Base-by-base conservation (phyloP, 306 rosid species). In the Hippophae rhamnoides region DNA sequence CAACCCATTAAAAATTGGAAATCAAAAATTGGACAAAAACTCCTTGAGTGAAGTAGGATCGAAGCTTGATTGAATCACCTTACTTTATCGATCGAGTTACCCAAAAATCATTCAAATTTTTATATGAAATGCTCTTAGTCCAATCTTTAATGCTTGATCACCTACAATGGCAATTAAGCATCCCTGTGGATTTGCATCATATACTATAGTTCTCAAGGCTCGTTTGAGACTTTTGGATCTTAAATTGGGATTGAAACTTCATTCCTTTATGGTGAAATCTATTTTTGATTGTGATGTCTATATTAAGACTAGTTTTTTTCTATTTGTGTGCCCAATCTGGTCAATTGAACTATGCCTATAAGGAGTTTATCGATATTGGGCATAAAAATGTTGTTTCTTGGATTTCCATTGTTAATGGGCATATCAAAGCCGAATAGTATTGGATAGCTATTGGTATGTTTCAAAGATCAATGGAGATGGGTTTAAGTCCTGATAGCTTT, bases 341-440 rank as follows among this genome's bases (percentile, higher is more conserved):
- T 5, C 25, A 8, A 14, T 54, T 86, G 9, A 53, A 14, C 0
- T 67, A 57, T 63, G 95, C 87, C 0, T 80, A 69, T 0, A 70
- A 70, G 80, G 75, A 78, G 44, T 86, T 86, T 18, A 85, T 72
- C 61, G 79, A 86, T 65, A 83, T 83, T 67, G 63, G 72, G 31
- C 74, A 74, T 0, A 86, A 76, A 43, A 83, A 81, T 70, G 79
- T 81, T 57, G 87, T 81, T 8, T 86, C 87, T 70, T 80, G 89
- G 87, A 81, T 87, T 8, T 80, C 87, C 5, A 71, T 83, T 6
- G 77, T 83, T 50, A 69, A 82, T 41, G 95, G 85, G 55, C 78
- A 68, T 55, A 70, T 78, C 66, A 78, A 54, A 47, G 69, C 45
- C 27, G 74, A 86, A 1, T 41, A 31, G 25, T 80, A 9, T 52